Evolutionary conservation across 2,329 filamentous ascomycete genomes (phyloP).

Genomic region (Cylindrodendrum hubeiense): DNA sequence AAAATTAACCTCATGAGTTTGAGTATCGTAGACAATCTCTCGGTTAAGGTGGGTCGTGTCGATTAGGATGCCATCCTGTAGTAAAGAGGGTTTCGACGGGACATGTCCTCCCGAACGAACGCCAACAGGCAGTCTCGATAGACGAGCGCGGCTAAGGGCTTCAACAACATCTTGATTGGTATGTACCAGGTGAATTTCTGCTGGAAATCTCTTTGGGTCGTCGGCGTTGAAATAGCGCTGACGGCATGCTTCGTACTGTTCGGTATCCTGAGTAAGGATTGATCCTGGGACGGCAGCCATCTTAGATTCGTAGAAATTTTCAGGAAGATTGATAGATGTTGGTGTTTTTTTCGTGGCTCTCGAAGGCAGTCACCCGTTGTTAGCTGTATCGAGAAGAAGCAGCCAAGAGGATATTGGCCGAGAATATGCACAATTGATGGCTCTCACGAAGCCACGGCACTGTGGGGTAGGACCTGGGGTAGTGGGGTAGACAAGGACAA

Average conservation of each 20-base stretch:
- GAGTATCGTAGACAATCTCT: background rate
- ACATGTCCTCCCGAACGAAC: slow-evolving; percentile 11
- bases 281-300: background rate
- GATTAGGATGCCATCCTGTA: slow-evolving; percentile 2
- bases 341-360: no score
- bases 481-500: no score
- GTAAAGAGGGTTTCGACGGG: slow-evolving; percentile 5
- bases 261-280: background rate
- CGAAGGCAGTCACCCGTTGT: no score
- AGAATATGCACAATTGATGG: no score
- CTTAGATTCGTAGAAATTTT: background rate
- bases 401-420: background rate
- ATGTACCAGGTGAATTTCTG: slow-evolving; percentile 5
- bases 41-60: slow-evolving; percentile 3
- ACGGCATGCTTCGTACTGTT: slow-evolving; percentile 6
- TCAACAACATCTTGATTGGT: background rate
- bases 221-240: slow-evolving; percentile 4
- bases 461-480: no score
- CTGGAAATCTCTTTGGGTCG: background rate
- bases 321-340: background rate
- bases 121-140: background rate
- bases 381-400: background rate
- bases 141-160: background rate
- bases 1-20: background rate
- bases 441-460: no score